Percentiles rank a stretch among this genome's conserved stretches.
Conservation (phyloP, 1,139 yeast genomes). For the Candida freyschussii region DNA sequence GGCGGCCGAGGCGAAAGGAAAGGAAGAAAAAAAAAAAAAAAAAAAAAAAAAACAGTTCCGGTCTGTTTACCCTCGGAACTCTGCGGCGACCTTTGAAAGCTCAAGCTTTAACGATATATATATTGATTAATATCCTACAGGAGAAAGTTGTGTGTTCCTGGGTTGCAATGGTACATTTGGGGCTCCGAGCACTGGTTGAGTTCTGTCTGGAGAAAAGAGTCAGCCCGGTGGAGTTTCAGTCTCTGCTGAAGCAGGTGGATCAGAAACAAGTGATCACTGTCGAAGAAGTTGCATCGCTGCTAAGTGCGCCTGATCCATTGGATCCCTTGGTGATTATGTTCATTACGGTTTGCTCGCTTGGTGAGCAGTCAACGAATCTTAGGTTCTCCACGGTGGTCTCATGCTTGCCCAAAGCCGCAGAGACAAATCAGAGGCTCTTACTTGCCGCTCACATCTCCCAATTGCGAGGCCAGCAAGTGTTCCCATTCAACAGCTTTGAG, state of each 20-base stretch:
- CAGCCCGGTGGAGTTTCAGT: slow-evolving; percentile 15
- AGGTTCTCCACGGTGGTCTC: slow-evolving; percentile 14
- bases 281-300: slow-evolving; percentile 12
- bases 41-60: not conserved
- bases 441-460: slow-evolving; percentile 14
- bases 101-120: no score
- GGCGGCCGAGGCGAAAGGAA: no score
- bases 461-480: slow-evolving; percentile 8
- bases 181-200: slow-evolving; percentile 11
- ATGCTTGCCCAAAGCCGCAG: slow-evolving; percentile 8
- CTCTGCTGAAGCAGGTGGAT: slow-evolving; percentile 21
- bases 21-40: not conserved
- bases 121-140: no score
- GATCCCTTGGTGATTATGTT: slow-evolving; percentile 22
- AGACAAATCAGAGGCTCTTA: slow-evolving; percentile 17
- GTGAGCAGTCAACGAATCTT: slow-evolving; percentile 14
- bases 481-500: slow-evolving; percentile 16
- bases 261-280: slow-evolving; percentile 18
- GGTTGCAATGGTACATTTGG: slow-evolving; percentile 9
- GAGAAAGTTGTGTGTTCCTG: no score
- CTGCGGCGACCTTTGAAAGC: no score
- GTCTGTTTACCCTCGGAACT: not conserved
- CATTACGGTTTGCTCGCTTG: slow-evolving; percentile 10
- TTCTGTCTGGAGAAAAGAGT: slow-evolving; percentile 17
- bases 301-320: slow-evolving; percentile 6